Evolutionary conservation across 106 monocot genomes (phyloP).

Genomic region (Agapanthus africanus): DNA sequence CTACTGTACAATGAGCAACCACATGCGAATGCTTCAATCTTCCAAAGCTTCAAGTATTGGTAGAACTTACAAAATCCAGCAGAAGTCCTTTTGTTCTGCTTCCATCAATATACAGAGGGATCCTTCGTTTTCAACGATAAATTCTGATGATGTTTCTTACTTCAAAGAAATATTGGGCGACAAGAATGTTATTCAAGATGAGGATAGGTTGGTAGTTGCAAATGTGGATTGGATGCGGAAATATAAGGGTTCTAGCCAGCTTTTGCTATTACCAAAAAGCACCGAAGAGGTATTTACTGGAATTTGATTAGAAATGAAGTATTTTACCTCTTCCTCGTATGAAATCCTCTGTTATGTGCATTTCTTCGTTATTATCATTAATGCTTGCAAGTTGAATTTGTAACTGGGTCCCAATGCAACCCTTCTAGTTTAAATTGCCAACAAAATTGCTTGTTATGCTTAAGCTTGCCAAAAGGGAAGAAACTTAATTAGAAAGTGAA

Average conservation of each 20-base stretch:
- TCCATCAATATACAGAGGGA: slow-evolving; percentile 39
- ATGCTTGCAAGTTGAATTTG: not conserved
- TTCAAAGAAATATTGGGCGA: slow-evolving; percentile 72
- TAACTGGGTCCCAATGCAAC: not conserved
- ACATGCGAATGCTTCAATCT: not conserved
- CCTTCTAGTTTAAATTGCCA: not conserved
- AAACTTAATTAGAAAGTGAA: not conserved
- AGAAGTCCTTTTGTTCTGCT: slow-evolving; percentile 37
- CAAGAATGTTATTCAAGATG: slow-evolving; percentile 81
- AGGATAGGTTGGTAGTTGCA: slow-evolving; percentile 71
- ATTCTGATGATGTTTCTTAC: slow-evolving; percentile 54
- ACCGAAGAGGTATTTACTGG: slow-evolving; percentile 52
- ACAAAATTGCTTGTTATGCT: not conserved
- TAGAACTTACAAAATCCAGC: slow-evolving; percentile 15
- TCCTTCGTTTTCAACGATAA: slow-evolving; percentile 55
- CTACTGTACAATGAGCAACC: slow-evolving; percentile 7
- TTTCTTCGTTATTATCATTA: not conserved
- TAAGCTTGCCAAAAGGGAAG: not conserved
- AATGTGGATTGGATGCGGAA: slow-evolving; percentile 93
- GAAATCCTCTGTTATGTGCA: not conserved
- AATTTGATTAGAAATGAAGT: not conserved
- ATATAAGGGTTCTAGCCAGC: slow-evolving; percentile 78
- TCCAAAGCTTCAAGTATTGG: not conserved
- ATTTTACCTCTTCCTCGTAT: not conserved
- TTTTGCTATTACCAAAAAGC: slow-evolving; percentile 79